Percentiles rank a stretch among this genome's conserved stretches.
Evolutionary conservation across 495 filamentous ascomycete species (phyloP).

Genomic region (Penicillium desertorum): DNA sequence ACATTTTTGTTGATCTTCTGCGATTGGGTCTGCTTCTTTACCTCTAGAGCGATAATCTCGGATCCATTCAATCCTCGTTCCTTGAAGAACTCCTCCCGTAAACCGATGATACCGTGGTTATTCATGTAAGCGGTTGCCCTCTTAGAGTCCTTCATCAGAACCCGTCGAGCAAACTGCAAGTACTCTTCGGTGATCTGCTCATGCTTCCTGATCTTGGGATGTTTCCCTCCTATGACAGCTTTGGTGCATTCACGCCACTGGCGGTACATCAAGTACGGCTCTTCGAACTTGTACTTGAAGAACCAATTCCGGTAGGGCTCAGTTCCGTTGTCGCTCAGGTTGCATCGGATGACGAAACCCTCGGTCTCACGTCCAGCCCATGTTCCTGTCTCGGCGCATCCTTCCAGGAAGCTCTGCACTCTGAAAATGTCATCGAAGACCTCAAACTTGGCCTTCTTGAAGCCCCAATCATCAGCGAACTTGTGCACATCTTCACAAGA

Average conservation of each 20-base stretch:
- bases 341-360: slow-evolving; percentile 94
- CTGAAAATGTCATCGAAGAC: slow-evolving; percentile 69
- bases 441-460: slow-evolving; percentile 82
- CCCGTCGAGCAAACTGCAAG: slow-evolving; percentile 71
- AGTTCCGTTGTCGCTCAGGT: slow-evolving; percentile 52
- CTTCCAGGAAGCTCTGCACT: slow-evolving; percentile 77
- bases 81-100: slow-evolving; percentile 82
- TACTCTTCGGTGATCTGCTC: slow-evolving; percentile 88
- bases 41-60: slow-evolving; percentile 73
- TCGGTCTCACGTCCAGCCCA: slow-evolving; percentile 92
- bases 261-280: slow-evolving; percentile 96
- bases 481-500: slow-evolving; percentile 72
- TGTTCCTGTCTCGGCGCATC: slow-evolving; percentile 77
- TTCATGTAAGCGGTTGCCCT: slow-evolving; percentile 66
- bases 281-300: slow-evolving; percentile 99
- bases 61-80: slow-evolving; percentile 79
- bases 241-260: slow-evolving; percentile 99
- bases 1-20: slow-evolving; percentile 59
- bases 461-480: slow-evolving; percentile 92
- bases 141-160: slow-evolving; percentile 62
- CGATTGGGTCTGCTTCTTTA: slow-evolving; percentile 30
- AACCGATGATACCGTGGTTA: slow-evolving; percentile 94
- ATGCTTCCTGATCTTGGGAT: slow-evolving; percentile 81
- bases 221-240: slow-evolving; percentile 71
- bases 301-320: slow-evolving; percentile 81